A percentile compares a stretch with the other conserved stretches of the same genome.
These are phyloP conservation scores for Saturnispora dispora DNA, from an alignment of 805 yeast species.

Conservation along the genomic window DNA sequence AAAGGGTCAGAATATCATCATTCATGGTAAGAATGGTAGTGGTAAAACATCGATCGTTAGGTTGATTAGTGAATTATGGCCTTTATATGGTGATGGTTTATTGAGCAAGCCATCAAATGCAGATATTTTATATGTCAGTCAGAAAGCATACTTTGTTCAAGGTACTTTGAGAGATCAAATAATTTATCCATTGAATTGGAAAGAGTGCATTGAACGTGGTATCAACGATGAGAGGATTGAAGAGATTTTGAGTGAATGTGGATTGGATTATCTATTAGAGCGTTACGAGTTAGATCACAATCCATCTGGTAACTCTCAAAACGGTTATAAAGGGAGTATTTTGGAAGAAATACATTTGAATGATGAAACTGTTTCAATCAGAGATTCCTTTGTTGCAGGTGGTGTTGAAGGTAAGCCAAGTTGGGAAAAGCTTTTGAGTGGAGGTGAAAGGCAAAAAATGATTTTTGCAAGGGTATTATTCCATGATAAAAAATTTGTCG, in stretches of 20 bases:
- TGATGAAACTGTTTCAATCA: conserved; percentile 20
- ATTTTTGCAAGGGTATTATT: conserved; percentile 80
- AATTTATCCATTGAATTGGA: conserved; percentile 74
- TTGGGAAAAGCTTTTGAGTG: conserved; percentile 89
- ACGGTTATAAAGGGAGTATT: conserved; percentile 9
- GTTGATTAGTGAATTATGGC: conserved; percentile 85
- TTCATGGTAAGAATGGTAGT: conserved; percentile 80
- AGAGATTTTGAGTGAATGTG: conserved; percentile 63
- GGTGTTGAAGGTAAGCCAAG: conserved; percentile 22
- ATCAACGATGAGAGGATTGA: conserved; percentile 59
- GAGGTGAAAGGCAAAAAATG: conserved; percentile 92
- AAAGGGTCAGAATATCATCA: conserved; percentile 60
- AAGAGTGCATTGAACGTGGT: conserved; percentile 68
- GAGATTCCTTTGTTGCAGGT: conserved; percentile 21
- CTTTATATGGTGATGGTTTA: conserved; percentile 65
- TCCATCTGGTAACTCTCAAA: conserved; percentile 17
- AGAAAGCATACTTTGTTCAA: conserved; percentile 68
- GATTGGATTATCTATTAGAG: conserved; percentile 67
- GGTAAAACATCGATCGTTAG: conserved; percentile 86
- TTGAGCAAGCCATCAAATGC: conserved; percentile 64
- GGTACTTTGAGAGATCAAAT: conserved; percentile 89
- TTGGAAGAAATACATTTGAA: conserved; percentile 22
- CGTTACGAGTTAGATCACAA: conserved; percentile 48
- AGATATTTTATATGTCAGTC: conserved; percentile 74
- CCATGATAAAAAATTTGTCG: conserved; percentile 71